Evolutionary conservation across 192 early-diverging fungal genomes (phyloP).

Genomic region (Rhizophlyctis rosea): DNA sequence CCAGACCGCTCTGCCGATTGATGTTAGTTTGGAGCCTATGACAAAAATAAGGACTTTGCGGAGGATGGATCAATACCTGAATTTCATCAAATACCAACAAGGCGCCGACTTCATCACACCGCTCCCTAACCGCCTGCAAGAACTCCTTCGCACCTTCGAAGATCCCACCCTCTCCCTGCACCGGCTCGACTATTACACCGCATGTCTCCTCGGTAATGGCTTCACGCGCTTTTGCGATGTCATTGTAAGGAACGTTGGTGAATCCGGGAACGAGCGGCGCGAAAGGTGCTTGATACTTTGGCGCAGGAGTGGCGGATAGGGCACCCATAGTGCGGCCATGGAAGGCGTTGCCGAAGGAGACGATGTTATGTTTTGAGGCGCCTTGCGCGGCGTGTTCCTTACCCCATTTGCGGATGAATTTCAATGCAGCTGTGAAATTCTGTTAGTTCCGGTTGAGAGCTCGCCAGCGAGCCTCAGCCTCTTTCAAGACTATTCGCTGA

Average conservation of each 20-base stretch:
- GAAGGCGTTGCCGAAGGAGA: slow-evolving; percentile 90
- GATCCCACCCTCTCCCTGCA: slow-evolving; percentile 97
- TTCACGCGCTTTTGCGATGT: slow-evolving; percentile 55
- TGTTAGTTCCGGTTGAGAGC: too few species aligned
- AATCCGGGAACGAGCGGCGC: slow-evolving; percentile 87
- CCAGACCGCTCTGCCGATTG: slow-evolving; percentile 76
- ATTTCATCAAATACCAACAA: slow-evolving; percentile 95
- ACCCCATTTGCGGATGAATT: slow-evolving; percentile 92
- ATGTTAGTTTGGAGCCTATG: too few species aligned
- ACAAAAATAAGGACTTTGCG: slow-evolving; percentile 3
- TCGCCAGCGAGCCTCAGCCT: slow-evolving; percentile 10
- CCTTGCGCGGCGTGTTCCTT: slow-evolving; percentile 46
- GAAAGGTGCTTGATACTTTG: slow-evolving; percentile 95
- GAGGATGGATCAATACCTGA: slow-evolving; percentile 54
- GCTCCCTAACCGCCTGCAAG: slow-evolving; percentile 67
- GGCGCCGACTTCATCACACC: slow-evolving; percentile 84
- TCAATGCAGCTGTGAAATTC: slow-evolving; percentile 62
- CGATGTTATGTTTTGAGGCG: slow-evolving; percentile 66
- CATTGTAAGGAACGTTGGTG: slow-evolving; percentile 67
- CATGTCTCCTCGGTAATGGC: slow-evolving; percentile 77
- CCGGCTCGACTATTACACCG: slow-evolving; percentile 92
- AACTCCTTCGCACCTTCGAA: slow-evolving; percentile 71
- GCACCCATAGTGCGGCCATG: slow-evolving; percentile 97
- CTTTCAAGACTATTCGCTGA: too few species aligned
- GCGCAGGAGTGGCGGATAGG: slow-evolving; percentile 87